Base-by-base conservation (phyloP, 2,329 filamentous ascomycete genomes). In the Pseudogymnoascus sp. region DNA sequence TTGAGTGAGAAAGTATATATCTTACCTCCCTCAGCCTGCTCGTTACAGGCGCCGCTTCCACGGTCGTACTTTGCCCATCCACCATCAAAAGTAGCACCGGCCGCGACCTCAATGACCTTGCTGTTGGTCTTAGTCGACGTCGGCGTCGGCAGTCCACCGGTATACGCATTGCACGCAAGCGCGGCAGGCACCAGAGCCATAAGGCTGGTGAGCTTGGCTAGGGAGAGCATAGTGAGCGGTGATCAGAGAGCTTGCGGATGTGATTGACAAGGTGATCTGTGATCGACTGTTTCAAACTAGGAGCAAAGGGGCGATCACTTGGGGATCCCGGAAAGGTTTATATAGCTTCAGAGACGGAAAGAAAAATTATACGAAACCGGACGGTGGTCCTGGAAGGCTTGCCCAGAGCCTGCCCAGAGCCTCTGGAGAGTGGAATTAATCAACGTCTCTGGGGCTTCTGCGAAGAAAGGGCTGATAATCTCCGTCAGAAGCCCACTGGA, bases 11-110 rank as follows among this genome's bases (percentile, higher is more conserved):
- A 31, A 9, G 25, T 4, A 39, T 27, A 3, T 37, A 35, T 6
- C 55, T 62, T 61, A 71, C 72, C 71, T 61, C 78, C 77, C 67
- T 80, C 78, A 8, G 67, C 68, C 61, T 80, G 76, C 15, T 71
- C 74, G 18, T 68, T 73, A 72, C 79, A 80, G 61, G 73, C 74
- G 21, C 74, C 75, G 4, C 70, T 68, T 27, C 75, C 74, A 39
- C 74, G 74, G 64, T 77, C 75, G 61, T 73, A 77, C 63, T 72
- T 72, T 13, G 69, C 69, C 73, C 71, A 74, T 39, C 69, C 67
- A 39, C 70, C 73, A 60, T 75, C 73, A 60, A 69, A 75, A n/a
- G 69, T 68, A 48, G 71, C 58, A 3, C 72, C 70, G 4, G 72
- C 68, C 39, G 64, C 61, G 48, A 74, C 67, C 63, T 67, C 69